These are phyloP conservation scores for Allium cepa DNA, from an alignment of 106 monocot genomes.

Conservation along the genomic window DNA sequence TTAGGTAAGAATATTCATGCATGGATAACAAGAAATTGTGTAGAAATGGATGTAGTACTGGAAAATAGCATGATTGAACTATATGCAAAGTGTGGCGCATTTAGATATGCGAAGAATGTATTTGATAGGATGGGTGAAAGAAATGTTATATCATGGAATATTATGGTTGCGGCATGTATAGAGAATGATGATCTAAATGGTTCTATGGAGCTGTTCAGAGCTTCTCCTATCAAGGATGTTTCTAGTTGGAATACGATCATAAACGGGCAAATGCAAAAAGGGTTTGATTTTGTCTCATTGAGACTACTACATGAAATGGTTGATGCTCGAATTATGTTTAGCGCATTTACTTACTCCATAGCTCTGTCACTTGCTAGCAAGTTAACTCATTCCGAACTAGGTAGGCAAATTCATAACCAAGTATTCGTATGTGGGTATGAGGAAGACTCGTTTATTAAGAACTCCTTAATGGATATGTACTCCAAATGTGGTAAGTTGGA, in stretches of 20 bases:
- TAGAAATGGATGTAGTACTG: conserved; percentile 41
- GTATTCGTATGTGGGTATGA: conserved; percentile 31
- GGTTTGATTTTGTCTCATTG: conserved; percentile 27
- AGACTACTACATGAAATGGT: conserved; percentile 45
- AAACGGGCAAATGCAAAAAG: conserved; percentile 46
- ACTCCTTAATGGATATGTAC: conserved; percentile 81
- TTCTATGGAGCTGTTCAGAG: conserved; percentile 45
- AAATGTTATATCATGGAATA: conserved; percentile 65
- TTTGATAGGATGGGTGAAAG: conserved; percentile 45
- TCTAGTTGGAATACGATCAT: conserved; percentile 82
- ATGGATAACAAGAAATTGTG: conserved; percentile 49
- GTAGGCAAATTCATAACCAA: conserved; percentile 52
- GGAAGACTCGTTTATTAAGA: conserved; percentile 34
- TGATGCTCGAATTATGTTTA: conserved; percentile 28
- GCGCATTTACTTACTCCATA: conserved; percentile 59
- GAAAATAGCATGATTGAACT: conserved; percentile 60
- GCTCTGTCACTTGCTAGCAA: conserved; percentile 40
- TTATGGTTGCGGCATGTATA: conserved; percentile 44
- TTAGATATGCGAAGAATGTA: conserved; percentile 19
- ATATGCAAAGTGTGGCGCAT: conserved; percentile 49
- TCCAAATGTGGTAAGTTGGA: conserved; percentile 61
- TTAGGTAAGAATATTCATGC: conserved; percentile 52
- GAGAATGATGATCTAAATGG: conserved; percentile 31
- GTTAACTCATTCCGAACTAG: conserved; percentile 38
- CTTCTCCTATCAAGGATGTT: conserved; percentile 33